Evolutionary conservation across 1,139 yeast genomes (phyloP).

Genomic region (Arxiozyma bovina): DNA sequence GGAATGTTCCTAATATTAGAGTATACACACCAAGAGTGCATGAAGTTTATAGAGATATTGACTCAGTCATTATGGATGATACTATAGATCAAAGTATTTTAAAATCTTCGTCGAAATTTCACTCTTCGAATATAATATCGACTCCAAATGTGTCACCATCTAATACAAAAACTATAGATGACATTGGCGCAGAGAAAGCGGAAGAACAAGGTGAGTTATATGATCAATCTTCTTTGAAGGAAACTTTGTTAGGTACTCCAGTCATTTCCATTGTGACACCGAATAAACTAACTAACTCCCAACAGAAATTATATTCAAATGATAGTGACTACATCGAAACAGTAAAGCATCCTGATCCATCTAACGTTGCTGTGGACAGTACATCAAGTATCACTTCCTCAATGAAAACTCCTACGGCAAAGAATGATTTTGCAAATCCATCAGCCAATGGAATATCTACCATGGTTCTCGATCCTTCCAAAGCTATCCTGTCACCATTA

Average conservation of each 20-base stretch:
- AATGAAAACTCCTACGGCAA: neutral
- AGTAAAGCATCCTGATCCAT: neutral
- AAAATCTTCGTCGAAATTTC: constrained; percentile 30
- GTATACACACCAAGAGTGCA: constrained; percentile 32
- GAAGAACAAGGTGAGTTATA: neutral
- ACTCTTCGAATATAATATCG: constrained; percentile 30
- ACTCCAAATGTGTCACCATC: constrained; percentile 23
- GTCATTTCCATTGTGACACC: constrained; percentile 24
- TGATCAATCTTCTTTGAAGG: constrained; percentile 22
- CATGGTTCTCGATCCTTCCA: neutral
- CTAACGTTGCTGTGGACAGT: neutral
- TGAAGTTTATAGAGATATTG: constrained; percentile 29
- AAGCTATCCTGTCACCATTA: neutral
- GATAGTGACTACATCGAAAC: neutral
- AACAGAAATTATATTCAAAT: constrained; percentile 21
- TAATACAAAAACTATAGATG: constrained; percentile 28
- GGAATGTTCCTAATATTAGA: constrained; percentile 16
- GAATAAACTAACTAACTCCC: constrained; percentile 24
- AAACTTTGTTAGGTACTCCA: constrained; percentile 25
- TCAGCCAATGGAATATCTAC: neutral
- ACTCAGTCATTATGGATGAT: constrained; percentile 19
- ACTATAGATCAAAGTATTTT: constrained; percentile 26
- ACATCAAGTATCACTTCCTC: neutral
- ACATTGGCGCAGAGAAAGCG: constrained; percentile 21
- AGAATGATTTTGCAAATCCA: neutral